Base-by-base conservation (phyloP, 441 rosid genomes). In the Eutrema salsugineum region DNA sequence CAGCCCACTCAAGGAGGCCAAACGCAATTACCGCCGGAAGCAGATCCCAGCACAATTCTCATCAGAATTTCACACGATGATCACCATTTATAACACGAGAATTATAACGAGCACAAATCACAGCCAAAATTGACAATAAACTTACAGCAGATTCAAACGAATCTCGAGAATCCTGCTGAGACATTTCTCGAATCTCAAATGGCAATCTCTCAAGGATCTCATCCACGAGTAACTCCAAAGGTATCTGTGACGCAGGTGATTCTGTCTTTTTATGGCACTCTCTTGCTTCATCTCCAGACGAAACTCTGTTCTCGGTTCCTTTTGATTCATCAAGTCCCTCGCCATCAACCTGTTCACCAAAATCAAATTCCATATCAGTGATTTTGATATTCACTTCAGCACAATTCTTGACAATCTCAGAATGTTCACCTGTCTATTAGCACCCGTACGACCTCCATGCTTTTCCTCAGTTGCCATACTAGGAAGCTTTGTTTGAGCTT, bases 381-480 rank as follows among this genome's bases (percentile, higher is more conserved):
- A n/a, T n/a, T n/a, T n/a, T n/a, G n/a, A n/a, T n/a, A n/a, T n/a
- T n/a, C n/a, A n/a, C n/a, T n/a, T n/a, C n/a, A n/a, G 98, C 77
- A 77, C 90, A 86, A 68, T 88, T 89, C 94, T 88, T 76, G 99
- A 94, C 85, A 94, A 72, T 82, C 98, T 87, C 71, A 94, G 55
- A 76, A 94, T 90, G 82, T 94, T 90, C 76, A 90, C 87, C 74
- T 79, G 90, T 84, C 81, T 88, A 44, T 80, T 72, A 76, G 87
- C 86, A 82, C 80, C 44, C 12, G 94, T 63, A 68, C 86, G 81
- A 83, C 81, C 85, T 77, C 83, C 94, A 69, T 74, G 86, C 77
- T 83, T 90, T 79, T 88, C 98, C 69, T 86, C 94, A 61, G 51
- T 70, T 28, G 76, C 80, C 82, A 82, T 87, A 49, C 80, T 85